These are phyloP conservation scores for Asterophora parasitica DNA, from an alignment of 768 basidiomycete species.

Conservation along the genomic window DNA sequence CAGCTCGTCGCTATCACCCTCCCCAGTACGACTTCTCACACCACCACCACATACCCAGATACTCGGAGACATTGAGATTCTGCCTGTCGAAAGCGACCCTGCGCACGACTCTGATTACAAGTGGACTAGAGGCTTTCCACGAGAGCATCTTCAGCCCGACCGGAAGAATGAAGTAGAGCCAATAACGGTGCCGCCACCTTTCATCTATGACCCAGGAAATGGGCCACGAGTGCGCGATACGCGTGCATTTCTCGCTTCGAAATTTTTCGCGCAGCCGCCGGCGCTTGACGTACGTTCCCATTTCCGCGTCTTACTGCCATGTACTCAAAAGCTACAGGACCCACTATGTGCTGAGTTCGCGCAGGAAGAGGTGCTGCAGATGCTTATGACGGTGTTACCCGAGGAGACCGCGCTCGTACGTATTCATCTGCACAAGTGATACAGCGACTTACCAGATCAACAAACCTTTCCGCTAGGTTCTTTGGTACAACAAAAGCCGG, in stretches of 20 bases:
- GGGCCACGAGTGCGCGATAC: conserved; percentile 70
- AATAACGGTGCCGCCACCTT: conserved; percentile 33
- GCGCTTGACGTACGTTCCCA: conserved; percentile 39
- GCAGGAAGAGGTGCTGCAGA: conserved; percentile 67
- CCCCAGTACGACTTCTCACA: conserved; percentile 16
- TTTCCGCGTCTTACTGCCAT: background rate
- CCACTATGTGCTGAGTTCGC: conserved; percentile 75
- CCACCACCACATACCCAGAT: conserved; percentile 11
- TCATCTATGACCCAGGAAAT: conserved; percentile 74
- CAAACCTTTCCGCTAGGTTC: conserved; percentile 36
- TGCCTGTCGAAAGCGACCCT: background rate
- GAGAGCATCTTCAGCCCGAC: background rate
- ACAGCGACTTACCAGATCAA: background rate
- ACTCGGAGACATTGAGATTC: background rate
- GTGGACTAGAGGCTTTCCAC: conserved; percentile 7
- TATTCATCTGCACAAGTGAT: conserved; percentile 8
- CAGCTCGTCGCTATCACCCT: conserved; percentile 16
- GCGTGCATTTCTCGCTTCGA: conserved; percentile 58
- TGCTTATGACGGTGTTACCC: conserved; percentile 65
- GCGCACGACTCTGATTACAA: background rate
- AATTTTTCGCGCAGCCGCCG: conserved; percentile 61
- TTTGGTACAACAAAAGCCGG: conserved; percentile 87
- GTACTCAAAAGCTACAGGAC: conserved; percentile 30
- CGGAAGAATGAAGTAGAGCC: background rate
- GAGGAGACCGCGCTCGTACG: conserved; percentile 68